Evolutionary conservation across 495 filamentous ascomycete species (phyloP), one percentile per base, ranked within the genome.

Genomic region (Aspergillus sparsus): DNA sequence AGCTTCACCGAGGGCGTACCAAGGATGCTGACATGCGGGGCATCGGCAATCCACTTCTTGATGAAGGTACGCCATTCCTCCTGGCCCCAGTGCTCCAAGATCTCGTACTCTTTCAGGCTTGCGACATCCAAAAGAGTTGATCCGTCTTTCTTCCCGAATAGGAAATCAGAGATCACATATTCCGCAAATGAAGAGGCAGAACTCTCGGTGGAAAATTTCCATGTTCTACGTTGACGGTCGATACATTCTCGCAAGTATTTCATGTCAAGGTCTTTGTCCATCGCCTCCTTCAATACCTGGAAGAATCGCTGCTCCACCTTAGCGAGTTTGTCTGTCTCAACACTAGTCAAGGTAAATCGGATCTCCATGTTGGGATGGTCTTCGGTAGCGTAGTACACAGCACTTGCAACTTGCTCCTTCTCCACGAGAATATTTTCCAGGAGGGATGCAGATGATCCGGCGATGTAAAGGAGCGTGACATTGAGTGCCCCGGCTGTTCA

Each of bases 351-450:
- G 16, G 86, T 86, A 62, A 98, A 86, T 75, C 86, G 91, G 42
- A 98, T 89, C 55, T 96, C 80, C 27, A 86, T 87, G 63, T 87
- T 87, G n/a, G 91, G 91, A 39, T 91, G 85, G 36, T 83, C 76
- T 52, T 97, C 92, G 46, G 82, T 88, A 66, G 82, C 83, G 67
- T 88, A 91, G 34, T 84, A 83, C 7, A 97, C 85, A 4, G 85
- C 88, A 75, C 92, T 96, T 10, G 91, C 90, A 55, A 97, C 80
- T 61, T 96, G 88, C 69, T 98, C 93, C 65, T 88, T 93, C 66
- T 99, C 95, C 9, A 99, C 94, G 55, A 99, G 81, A 16, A 84
- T 84, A 63, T 96, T 97, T 60, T 98, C 93, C 15, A 99, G 76
- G 12, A 98, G 78, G 2, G 92, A 93, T 2, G 96, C 91, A 5